Evolutionary conservation across 75 land plant genomes (phyloP).

Genomic region (Pinus albicaulis): DNA sequence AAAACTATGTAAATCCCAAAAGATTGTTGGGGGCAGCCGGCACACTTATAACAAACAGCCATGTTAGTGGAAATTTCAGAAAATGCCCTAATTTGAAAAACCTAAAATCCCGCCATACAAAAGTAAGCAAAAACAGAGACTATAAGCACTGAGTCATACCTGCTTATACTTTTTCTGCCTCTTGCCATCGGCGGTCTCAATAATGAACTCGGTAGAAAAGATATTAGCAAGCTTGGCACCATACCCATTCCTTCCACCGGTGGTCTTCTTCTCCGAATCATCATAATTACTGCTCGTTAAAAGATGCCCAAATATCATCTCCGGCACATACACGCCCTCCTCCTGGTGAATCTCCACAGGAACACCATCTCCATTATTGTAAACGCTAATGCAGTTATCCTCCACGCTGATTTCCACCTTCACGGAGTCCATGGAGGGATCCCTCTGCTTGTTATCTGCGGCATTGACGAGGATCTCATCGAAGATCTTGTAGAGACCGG

Average conservation of each 20-base stretch:
- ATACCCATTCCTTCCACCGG: constrained; percentile 96
- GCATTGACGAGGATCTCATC: constrained; percentile 99
- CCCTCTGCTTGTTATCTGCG: constrained; percentile 98
- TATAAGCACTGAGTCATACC: constrained; percentile 35
- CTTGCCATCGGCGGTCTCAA: constrained; percentile 96
- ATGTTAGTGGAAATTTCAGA: not conserved
- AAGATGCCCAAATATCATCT: constrained; percentile 93
- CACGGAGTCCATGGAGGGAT: constrained; percentile 78
- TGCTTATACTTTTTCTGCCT: constrained; percentile 87
- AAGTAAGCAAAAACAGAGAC: not conserved
- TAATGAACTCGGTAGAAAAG: constrained; percentile 92
- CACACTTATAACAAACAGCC: no score
- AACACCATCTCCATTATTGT: constrained; percentile 93
- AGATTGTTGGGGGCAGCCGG: not conserved
- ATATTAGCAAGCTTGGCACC: constrained; percentile 91
- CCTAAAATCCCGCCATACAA: not conserved
- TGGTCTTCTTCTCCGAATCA: constrained; percentile 91
- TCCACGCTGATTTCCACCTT: constrained; percentile 76
- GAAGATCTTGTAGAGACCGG: constrained; percentile 99
- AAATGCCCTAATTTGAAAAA: not conserved
- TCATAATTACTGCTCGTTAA: constrained; percentile 97
- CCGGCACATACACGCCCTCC: constrained; percentile 98
- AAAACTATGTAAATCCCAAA: constrained; percentile 6
- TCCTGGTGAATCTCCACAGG: constrained; percentile 94
- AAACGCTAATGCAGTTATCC: constrained; percentile 71